Evolutionary conservation across 805 yeast genomes (phyloP).

Genomic region (Jamesozyma jinghongensis): DNA sequence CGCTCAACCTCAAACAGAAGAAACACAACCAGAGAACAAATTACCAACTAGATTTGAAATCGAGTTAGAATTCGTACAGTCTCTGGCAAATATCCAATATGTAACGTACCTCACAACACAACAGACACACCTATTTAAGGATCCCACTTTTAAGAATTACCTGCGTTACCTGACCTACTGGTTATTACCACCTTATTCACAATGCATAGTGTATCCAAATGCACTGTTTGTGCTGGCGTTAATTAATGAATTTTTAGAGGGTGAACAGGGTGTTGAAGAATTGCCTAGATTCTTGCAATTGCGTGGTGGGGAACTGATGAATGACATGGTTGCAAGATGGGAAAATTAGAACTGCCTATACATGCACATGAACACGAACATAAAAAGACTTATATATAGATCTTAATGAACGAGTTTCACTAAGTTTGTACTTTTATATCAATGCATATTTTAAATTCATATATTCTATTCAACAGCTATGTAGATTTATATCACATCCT

Average conservation of each 20-base stretch:
- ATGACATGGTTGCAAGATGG: constrained; percentile 73
- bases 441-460: not conserved
- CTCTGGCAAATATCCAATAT: constrained; percentile 82
- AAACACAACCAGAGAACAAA: not conserved
- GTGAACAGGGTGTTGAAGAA: constrained; percentile 38
- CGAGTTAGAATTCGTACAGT: constrained; percentile 67
- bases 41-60: constrained; percentile 44
- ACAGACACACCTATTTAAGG: constrained; percentile 56
- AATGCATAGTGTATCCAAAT: constrained; percentile 58
- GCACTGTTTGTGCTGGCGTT: constrained; percentile 73
- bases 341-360: not conserved
- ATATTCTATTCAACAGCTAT: not conserved
- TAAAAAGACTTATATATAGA: not conserved
- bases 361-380: not conserved
- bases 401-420: constrained; percentile 10
- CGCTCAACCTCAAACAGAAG: too few relatives aligned
- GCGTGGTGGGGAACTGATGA: constrained; percentile 38
- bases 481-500: too few relatives aligned
- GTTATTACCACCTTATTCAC: constrained; percentile 60
- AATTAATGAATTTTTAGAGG: constrained; percentile 30
- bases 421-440: constrained; percentile 30
- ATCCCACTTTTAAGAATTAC: constrained; percentile 57
- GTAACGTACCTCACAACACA: constrained; percentile 73
- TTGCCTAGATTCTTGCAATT: constrained; percentile 41
- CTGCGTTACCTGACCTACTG: constrained; percentile 79